Evolutionary conservation across 73 alveolate genomes (phyloP).

Genomic region (Vitrella brassicaformis): DNA sequence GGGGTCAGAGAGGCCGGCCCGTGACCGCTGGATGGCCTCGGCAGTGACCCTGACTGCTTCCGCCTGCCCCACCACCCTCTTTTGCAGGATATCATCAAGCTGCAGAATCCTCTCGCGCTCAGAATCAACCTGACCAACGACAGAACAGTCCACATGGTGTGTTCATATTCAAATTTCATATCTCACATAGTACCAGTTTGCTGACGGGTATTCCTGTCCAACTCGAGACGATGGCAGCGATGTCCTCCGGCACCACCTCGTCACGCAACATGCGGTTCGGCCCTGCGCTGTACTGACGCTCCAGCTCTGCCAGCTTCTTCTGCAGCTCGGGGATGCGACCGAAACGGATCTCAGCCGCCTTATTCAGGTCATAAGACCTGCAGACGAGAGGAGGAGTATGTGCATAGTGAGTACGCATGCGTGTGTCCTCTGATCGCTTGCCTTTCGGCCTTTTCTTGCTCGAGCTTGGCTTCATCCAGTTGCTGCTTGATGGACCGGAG

Average conservation of each 20-base stretch:
- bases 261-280: not conserved
- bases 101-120: not conserved
- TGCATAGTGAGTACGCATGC: not conserved
- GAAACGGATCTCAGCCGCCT: not conserved
- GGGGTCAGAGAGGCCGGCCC: not conserved
- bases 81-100: constrained; percentile 3
- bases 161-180: no score
- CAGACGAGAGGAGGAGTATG: not conserved
- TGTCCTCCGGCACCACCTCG: not conserved
- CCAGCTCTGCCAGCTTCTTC: not conserved
- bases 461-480: not conserved
- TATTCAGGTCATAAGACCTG: not conserved
- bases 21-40: constrained; percentile 1
- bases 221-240: constrained; percentile 6
- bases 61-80: constrained; percentile 3
- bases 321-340: not conserved
- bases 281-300: not conserved
- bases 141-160: no score
- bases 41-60: not conserved
- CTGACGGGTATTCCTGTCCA: constrained; percentile 36
- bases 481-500: not conserved
- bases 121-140: not conserved
- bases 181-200: constrained; percentile 13
- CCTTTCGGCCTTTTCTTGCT: not conserved
- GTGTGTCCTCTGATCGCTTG: not conserved